phyloP scores from a whole-genome alignment of 1,139 yeast species.

The Zhuliangozyma parablackwelliae region DNA sequence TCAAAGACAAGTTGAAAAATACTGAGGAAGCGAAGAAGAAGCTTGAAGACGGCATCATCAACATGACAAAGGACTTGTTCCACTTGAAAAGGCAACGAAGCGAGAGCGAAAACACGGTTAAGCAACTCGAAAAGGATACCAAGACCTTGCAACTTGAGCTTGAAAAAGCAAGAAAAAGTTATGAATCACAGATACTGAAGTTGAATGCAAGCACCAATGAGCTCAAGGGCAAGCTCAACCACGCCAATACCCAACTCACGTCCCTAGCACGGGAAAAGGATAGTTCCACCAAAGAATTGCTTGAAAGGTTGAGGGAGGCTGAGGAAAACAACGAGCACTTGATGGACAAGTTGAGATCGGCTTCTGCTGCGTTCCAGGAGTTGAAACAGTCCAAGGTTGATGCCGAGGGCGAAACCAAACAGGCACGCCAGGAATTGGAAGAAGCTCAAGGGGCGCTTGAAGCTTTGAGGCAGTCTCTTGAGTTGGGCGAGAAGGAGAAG shows the following conservation, averaged over 20 bases:
- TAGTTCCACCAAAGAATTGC: conserved; percentile 15
- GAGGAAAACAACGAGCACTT: conserved; percentile 33
- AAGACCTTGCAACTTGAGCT: conserved; percentile 18
- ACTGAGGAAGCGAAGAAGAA: conserved; percentile 50
- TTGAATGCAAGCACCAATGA: conserved; percentile 17
- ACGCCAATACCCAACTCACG: conserved; percentile 16
- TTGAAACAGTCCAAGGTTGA: conserved; percentile 24
- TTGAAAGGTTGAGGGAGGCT: conserved; percentile 22
- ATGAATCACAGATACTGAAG: conserved; percentile 21
- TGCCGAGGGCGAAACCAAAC: conserved; percentile 12
- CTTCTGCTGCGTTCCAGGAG: conserved; percentile 42
- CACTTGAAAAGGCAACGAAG: conserved; percentile 59
- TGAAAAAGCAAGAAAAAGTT: conserved; percentile 15
- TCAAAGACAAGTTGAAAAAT: conserved; percentile 24
- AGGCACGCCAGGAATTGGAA: conserved; percentile 2
- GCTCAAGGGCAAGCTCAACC: conserved; percentile 20
- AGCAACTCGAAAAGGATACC: conserved; percentile 39
- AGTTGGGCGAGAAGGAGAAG: conserved; percentile 8
- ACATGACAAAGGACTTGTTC: conserved; percentile 81
- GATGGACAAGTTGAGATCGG: conserved; percentile 44
- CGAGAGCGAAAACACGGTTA: conserved; percentile 42
- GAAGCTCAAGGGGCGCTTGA: conserved; percentile 1
- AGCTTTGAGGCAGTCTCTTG: conserved; percentile 10
- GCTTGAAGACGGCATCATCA: conserved; percentile 85
- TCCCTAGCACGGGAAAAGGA: conserved; percentile 12